A percentile compares a stretch with the other conserved stretches of the same genome.
These are phyloP conservation scores for Talaromyces thailandensis DNA, from an alignment of 495 filamentous ascomycete genomes.

Conservation along the genomic window DNA sequence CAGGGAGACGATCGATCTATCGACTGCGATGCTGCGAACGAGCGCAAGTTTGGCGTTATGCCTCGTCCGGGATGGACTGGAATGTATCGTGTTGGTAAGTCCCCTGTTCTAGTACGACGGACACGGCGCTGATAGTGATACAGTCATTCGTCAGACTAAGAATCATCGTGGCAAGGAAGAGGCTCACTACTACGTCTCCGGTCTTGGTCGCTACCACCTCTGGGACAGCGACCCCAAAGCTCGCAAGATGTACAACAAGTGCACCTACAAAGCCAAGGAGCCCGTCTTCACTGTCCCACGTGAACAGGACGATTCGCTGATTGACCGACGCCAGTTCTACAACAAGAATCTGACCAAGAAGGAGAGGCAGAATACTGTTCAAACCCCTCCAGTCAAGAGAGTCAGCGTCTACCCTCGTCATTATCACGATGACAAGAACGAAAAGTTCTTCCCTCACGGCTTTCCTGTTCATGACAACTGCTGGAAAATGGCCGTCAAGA, in stretches of 20 bases:
- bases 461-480: constrained; percentile 4
- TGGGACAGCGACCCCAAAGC: constrained; percentile 2
- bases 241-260: background rate
- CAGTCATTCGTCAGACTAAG: background rate
- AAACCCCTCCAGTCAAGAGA: background rate
- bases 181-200: background rate
- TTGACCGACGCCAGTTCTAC: constrained; percentile 2
- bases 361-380: background rate
- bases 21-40: background rate
- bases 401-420: background rate
- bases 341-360: constrained; percentile 1
- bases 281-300: constrained; percentile 2
- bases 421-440: background rate
- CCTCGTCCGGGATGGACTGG: constrained; percentile 1
- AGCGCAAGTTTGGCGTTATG: constrained; percentile 1
- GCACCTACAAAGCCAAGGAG: background rate
- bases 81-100: background rate
- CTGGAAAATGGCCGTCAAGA: constrained; percentile 2
- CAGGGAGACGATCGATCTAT: background rate
- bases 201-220: constrained; percentile 1
- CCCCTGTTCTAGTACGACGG: background rate
- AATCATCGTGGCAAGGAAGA: background rate
- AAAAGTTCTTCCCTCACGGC: constrained; percentile 2
- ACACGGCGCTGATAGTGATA: background rate
- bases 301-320: background rate